Evolutionary conservation across 352 stramenopile genomes (phyloP).

Genomic region (Lagenidium giganteum): DNA sequence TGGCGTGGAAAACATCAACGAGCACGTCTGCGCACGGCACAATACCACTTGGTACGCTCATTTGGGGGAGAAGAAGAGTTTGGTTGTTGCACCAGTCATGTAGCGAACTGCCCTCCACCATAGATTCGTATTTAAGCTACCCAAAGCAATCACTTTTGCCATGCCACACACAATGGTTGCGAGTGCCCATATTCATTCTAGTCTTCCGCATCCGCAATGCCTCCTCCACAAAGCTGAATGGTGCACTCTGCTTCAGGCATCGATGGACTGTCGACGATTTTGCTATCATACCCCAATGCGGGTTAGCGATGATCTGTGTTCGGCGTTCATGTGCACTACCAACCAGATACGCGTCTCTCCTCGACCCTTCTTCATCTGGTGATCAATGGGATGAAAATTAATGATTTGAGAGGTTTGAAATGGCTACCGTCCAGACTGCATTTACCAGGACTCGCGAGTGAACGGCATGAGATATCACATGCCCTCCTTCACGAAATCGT

Average conservation of each 20-base stretch:
- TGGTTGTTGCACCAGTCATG: conserved; percentile 25
- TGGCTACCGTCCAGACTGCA: no score
- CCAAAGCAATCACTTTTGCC: conserved; percentile 32
- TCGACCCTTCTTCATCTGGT: conserved; percentile 88
- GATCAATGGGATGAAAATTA: no score
- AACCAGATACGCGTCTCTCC: conserved; percentile 88
- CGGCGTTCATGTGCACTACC: background rate
- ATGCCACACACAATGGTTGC: background rate
- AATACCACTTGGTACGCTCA: conserved; percentile 47
- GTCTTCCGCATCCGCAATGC: conserved; percentile 44
- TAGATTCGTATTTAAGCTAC: conserved; percentile 36
- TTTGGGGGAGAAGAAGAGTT: conserved; percentile 28
- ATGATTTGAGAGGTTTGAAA: background rate
- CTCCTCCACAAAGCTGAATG: conserved; percentile 48
- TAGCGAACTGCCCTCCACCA: conserved; percentile 15
- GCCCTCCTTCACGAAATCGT: conserved; percentile 38
- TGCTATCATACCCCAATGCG: conserved; percentile 28
- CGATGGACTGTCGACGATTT: conserved; percentile 68
- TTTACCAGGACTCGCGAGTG: conserved; percentile 90
- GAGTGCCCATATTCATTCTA: conserved; percentile 6
- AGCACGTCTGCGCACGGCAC: conserved; percentile 39
- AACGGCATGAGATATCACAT: conserved; percentile 95
- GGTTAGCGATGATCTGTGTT: background rate
- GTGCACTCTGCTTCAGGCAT: conserved; percentile 76
- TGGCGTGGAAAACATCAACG: conserved; percentile 53